Evolutionary conservation across 2,329 filamentous ascomycete genomes (phyloP), one percentile per base, ranked within the genome.

Genomic region (Aureobasidium subglaciale): DNA sequence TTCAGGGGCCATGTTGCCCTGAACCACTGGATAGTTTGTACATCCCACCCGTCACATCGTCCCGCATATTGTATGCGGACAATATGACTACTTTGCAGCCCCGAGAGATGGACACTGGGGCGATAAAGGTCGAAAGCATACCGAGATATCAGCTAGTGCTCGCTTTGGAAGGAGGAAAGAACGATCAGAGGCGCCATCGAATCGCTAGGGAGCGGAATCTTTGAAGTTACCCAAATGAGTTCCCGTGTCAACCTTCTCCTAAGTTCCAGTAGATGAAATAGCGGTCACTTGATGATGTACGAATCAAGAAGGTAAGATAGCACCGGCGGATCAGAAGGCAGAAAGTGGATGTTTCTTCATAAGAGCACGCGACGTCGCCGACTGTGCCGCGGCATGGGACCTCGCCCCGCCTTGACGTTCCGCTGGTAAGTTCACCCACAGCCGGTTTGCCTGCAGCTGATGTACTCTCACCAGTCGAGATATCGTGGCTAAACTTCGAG

Each of bases 141-240:
- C 4, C 5, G 8, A 5, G 13, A 38, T n/a, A 22, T 7, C 35
- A 27, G 35, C 48, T 52, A 52, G 22, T 40, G 24, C 48, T 16
- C 20, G 30, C 25, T 52, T 41, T 38, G 48, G 48, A 52, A 52
- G 48, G 48, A 52, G 48, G 48, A 52, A 30, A 52, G 35, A 52
- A 52, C 18, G 35, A 52, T 22, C 35, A 30, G 22, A 10, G 25
- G 16, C 32, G 34, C 20, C 34, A 38, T 27, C 22, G 34, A 37
- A 49, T 6, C 16, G 22, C 35, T 52, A 41, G 35, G 18, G 5
- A 32, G 48, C 25, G 35, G 46, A 22, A 50, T 25, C 24, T 41
- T 32, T 9, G 11, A 24, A 30, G 7, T 16, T 24, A 30, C 16
- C 25, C 22, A 24, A 16, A 52, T 41, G 18, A 40, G 32, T n/a